phyloP scores from a whole-genome alignment of 192 early-diverging fungal species.

The Coemansia sp. region DNA sequence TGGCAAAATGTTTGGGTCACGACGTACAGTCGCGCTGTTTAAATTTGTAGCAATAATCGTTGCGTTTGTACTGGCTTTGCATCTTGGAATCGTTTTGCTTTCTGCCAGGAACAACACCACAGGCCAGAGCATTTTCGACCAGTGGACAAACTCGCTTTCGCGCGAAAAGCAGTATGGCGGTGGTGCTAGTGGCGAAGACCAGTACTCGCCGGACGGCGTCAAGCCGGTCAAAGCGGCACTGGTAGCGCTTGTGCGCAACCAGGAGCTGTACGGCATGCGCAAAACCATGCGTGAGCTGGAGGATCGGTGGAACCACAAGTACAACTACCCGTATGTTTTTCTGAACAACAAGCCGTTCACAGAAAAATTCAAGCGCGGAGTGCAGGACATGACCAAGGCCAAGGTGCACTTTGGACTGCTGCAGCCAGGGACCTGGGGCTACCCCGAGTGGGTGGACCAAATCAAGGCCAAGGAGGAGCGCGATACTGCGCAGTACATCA shows the following conservation, averaged over 20 bases:
- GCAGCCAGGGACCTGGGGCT: slow-evolving; percentile 37
- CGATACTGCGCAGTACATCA: slow-evolving; percentile 29
- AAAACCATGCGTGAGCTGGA: slow-evolving; percentile 63
- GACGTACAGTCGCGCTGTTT: slow-evolving; percentile 20
- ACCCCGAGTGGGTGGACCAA: slow-evolving; percentile 53
- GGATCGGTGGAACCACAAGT: slow-evolving; percentile 70
- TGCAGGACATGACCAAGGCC: slow-evolving; percentile 38
- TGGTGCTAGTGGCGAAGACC: neutral
- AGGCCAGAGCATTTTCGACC: slow-evolving; percentile 25
- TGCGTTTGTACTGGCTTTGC: slow-evolving; percentile 33
- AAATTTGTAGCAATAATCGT: slow-evolving; percentile 40
- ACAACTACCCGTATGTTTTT: slow-evolving; percentile 80
- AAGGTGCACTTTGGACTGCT: slow-evolving; percentile 42
- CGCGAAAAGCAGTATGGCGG: slow-evolving; percentile 18
- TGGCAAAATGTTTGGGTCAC: slow-evolving; percentile 31
- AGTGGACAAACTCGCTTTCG: slow-evolving; percentile 31
- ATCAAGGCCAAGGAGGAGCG: slow-evolving; percentile 36
- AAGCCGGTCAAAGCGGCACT: slow-evolving; percentile 58
- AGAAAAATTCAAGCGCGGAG: slow-evolving; percentile 62
- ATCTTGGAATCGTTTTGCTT: slow-evolving; percentile 29
- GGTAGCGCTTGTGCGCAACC: slow-evolving; percentile 67
- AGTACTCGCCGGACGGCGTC: slow-evolving; percentile 23
- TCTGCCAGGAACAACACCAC: slow-evolving; percentile 38
- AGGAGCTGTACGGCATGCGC: slow-evolving; percentile 60
- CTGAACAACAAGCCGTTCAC: slow-evolving; percentile 74